Evolutionary conservation across 371 early-diverging fungal species (phyloP).

Genomic region (Rhizopus microsporus): DNA sequence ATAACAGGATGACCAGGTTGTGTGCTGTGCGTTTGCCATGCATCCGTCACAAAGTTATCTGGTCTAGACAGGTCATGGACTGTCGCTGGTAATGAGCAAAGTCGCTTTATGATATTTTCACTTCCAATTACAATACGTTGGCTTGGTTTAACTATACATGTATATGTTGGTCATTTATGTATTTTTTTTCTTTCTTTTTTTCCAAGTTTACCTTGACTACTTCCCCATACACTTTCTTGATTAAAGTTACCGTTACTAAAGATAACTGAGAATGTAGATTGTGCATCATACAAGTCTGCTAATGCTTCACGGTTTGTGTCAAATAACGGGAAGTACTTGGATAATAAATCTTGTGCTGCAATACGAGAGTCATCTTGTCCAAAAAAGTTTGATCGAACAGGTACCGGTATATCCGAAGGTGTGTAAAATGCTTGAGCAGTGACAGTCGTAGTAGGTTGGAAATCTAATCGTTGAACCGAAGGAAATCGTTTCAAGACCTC

Average conservation of each 20-base stretch:
- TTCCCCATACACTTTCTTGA: constrained; percentile 38
- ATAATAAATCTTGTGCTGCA: constrained; percentile 38
- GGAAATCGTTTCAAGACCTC: constrained; percentile 27
- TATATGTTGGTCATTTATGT: background rate
- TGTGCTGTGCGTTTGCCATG: constrained; percentile 50
- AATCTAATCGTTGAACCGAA: constrained; percentile 18
- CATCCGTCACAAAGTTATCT: constrained; percentile 54
- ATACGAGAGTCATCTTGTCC: constrained; percentile 40
- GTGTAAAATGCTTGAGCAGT: constrained; percentile 6
- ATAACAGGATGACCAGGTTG: constrained; percentile 32
- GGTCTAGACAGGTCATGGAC: constrained; percentile 44
- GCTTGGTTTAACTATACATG: constrained; percentile 2
- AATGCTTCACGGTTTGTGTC: constrained; percentile 43
- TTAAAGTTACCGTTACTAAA: constrained; percentile 28
- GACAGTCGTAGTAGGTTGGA: constrained; percentile 22
- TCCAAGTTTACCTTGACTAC: constrained; percentile 29
- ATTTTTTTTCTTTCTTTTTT: background rate
- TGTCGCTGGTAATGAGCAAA: constrained; percentile 52
- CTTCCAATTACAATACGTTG: constrained; percentile 20
- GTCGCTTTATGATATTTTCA: constrained; percentile 38
- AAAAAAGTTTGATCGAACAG: constrained; percentile 29
- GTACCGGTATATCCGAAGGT: constrained; percentile 12
- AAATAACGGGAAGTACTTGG: constrained; percentile 45
- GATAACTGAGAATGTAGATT: constrained; percentile 34
- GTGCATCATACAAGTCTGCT: constrained; percentile 37